These are phyloP conservation scores for Powellomyces hirtus DNA, from an alignment of 192 early-diverging fungal species.

Conservation along the genomic window DNA sequence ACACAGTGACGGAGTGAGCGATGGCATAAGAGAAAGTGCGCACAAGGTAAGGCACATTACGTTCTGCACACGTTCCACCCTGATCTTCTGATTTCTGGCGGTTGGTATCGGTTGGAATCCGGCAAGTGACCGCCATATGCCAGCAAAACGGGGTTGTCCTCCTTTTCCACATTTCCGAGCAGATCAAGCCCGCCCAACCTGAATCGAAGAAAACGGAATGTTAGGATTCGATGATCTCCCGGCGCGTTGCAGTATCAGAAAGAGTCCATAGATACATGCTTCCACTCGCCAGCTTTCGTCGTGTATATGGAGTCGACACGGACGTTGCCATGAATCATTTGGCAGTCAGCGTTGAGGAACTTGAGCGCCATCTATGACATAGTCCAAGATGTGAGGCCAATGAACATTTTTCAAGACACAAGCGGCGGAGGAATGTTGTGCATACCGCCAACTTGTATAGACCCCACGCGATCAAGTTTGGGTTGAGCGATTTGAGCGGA, in stretches of 20 bases:
- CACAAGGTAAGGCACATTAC: constrained; percentile 33
- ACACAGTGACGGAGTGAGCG: not conserved
- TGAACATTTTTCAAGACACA: constrained; percentile 4
- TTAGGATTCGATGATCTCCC: not conserved
- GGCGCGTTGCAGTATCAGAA: not conserved
- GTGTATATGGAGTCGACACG: constrained; percentile 75
- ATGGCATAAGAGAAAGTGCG: not conserved
- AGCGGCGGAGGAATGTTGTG: not conserved
- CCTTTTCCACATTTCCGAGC: constrained; percentile 61
- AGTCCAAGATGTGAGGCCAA: not conserved
- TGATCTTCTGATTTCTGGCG: constrained; percentile 68
- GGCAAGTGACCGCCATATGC: constrained; percentile 61
- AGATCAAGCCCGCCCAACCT: constrained; percentile 86
- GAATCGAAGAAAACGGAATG: not conserved
- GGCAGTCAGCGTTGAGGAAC: constrained; percentile 84
- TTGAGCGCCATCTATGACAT: constrained; percentile 67
- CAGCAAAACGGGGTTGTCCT: constrained; percentile 63
- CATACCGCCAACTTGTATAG: constrained; percentile 85
- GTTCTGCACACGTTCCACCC: constrained; percentile 61
- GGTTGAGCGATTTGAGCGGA: constrained; percentile 44
- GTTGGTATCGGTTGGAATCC: constrained; percentile 65
- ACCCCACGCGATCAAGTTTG: constrained; percentile 73
- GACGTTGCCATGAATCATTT: constrained; percentile 86
- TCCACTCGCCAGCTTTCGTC: constrained; percentile 94
- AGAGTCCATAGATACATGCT: constrained; percentile 23